Evolutionary conservation across 306 rosid species (phyloP).

Genomic region (Ammopiptanthus mongolicus): DNA sequence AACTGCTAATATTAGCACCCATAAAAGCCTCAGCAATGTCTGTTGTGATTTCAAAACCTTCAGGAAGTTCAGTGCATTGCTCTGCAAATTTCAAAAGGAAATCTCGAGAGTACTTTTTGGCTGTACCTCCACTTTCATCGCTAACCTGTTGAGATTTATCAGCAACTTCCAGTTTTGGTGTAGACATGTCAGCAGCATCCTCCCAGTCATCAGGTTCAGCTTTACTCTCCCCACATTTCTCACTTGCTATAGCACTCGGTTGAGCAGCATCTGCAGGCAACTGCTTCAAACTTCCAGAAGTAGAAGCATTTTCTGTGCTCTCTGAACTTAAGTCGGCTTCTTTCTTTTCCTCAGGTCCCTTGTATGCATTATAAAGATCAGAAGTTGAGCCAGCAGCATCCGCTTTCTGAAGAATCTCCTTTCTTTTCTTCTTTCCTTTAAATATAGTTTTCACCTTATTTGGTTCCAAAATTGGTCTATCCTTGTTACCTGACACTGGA

Average conservation of each 20-base stretch:
- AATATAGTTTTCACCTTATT: constrained; percentile 42
- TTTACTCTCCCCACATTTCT: constrained; percentile 41
- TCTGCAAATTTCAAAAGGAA: constrained; percentile 69
- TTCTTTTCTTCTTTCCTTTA: constrained; percentile 53
- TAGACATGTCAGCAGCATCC: constrained; percentile 84
- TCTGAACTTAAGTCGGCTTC: constrained; percentile 41
- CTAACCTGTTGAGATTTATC: constrained; percentile 30
- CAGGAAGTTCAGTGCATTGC: constrained; percentile 62
- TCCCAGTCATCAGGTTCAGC: constrained; percentile 94
- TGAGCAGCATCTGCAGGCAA: constrained; percentile 31
- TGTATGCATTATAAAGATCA: constrained; percentile 94
- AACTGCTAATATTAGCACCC: constrained; percentile 24
- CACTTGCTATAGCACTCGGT: constrained; percentile 28
- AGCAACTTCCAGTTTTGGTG: constrained; percentile 56
- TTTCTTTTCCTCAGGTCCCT: constrained; percentile 89
- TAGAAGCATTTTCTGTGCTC: constrained; percentile 35
- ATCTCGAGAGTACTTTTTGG: constrained; percentile 78
- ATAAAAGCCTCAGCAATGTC: constrained; percentile 48
- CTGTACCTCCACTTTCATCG: constrained; percentile 44
- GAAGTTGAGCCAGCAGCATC: constrained; percentile 93
- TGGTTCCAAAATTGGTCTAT: constrained; percentile 48
- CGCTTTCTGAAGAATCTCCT: constrained; percentile 70
- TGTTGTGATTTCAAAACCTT: constrained; percentile 46
- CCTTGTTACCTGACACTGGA: constrained; percentile 37
- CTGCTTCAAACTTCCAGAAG: constrained; percentile 36